Conservation (phyloP, 108 stramenopile species). For the Nitzschia putrida region DNA sequence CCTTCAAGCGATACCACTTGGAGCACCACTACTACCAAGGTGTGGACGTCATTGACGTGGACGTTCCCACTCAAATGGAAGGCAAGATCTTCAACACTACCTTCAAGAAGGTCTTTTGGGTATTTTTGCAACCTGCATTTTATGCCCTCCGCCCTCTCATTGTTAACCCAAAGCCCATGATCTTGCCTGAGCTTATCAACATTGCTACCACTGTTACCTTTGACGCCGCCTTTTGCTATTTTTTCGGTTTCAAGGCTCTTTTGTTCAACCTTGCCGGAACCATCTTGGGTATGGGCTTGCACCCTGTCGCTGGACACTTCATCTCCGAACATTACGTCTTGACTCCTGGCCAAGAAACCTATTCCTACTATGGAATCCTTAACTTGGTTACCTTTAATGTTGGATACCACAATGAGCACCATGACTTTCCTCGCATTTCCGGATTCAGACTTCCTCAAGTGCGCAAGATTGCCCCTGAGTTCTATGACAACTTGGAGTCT, state of each 20-base stretch:
- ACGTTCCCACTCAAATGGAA: constrained; percentile 85
- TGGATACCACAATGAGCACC: constrained; percentile 97
- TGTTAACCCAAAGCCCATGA: constrained; percentile 76
- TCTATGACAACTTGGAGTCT: constrained; percentile 82
- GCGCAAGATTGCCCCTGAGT: constrained; percentile 81
- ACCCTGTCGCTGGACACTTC: constrained; percentile 97
- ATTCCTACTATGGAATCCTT: constrained; percentile 90
- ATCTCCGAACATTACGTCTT: constrained; percentile 93
- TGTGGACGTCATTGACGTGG: constrained; percentile 81
- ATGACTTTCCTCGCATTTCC: constrained; percentile 90
- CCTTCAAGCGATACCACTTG: constrained; percentile 95
- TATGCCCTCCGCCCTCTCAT: constrained; percentile 88
- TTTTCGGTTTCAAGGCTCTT: constrained; percentile 66
- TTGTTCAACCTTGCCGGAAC: constrained; percentile 80
- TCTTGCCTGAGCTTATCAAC: constrained; percentile 65
- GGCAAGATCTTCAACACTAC: constrained; percentile 68
- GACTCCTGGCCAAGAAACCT: constrained; percentile 79
- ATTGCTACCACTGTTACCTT: constrained; percentile 51
- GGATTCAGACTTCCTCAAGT: constrained; percentile 81
- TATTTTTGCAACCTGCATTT: constrained; percentile 80
- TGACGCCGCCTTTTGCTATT: constrained; percentile 56
- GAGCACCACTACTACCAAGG: constrained; percentile 93
- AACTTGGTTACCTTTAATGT: constrained; percentile 94
- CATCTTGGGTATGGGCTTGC: constrained; percentile 83
- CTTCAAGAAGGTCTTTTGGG: constrained; percentile 78